Base-by-base conservation (phyloP, 495 filamentous ascomycete genomes). In the Gamarada debralockiae region DNA sequence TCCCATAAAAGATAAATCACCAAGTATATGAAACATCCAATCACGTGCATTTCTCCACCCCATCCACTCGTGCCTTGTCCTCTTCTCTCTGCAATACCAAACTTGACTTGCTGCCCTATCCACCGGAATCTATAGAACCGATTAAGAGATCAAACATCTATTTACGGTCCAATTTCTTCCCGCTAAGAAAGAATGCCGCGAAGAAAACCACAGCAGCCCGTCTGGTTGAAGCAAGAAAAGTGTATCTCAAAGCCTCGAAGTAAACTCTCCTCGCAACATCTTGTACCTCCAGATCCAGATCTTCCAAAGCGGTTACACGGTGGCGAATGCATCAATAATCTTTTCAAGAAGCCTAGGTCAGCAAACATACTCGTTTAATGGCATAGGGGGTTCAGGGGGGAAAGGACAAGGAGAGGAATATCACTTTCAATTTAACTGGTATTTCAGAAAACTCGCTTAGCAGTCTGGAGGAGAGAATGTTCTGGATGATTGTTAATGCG, bases 371-470 rank as follows among this genome's bases (percentile, higher is more conserved):
- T 23, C 40, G 20, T 43, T 22, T 43, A 7, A 34, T 15, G 10
- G 14, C 12, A 29, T 22, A 3, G 15, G 31, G 47, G 12, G n/a
- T 56, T 14, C 34, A 22, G 27, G 10, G 33, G 41, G 36, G 39
- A 31, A 64, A 40, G 58, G 52, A 69, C 60, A 63, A 9, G 23
- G n/a, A 34, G 45, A 20, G 40, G 24, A 44, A 66, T 62, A 71
- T 66, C 80, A 85, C 81, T 78, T 77, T 82, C 75, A 75, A 76
- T 79, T 82, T 83, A 59, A 84, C 73, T 68, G 80, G 76, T 70
- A 83, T 71, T 69, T 73, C 79, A 69, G 70, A 72, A 70, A 86
- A 71, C 55, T 74, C 80, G 56, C 69, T 67, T 6, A 73, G 72
- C 45, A 86, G 74, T 65, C 74, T 72, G 55, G 75, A 66, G 60